Percentiles rank a stretch among this genome's conserved stretches.
Conservation (phyloP, 441 rosid genomes). For the Pelargonium myrrhifolium region DNA sequence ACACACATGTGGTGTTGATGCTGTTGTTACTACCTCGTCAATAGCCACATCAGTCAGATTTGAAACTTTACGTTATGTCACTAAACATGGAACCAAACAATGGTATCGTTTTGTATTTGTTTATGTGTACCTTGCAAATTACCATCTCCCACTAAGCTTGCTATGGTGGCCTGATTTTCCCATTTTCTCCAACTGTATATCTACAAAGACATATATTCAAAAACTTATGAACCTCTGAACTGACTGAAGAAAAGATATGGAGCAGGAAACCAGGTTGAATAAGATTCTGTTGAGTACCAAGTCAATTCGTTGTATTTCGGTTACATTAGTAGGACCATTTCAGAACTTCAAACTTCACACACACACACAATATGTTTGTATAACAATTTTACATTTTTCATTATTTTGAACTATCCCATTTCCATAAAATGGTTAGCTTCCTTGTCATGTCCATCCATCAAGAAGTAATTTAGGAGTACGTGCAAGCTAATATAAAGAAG, state of each 20-base stretch:
- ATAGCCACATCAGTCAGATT: neutral
- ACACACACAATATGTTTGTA: too few relatives aligned
- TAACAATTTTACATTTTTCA: too few relatives aligned
- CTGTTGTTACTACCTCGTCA: neutral
- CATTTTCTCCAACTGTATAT: constrained; percentile 98
- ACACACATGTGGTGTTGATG: neutral
- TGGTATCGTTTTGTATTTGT: neutral
- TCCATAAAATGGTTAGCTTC: too few relatives aligned
- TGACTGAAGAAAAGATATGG: neutral
- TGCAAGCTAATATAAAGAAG: neutral
- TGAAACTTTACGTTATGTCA: neutral
- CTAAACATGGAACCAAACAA: neutral
- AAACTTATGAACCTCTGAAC: constrained; percentile 17
- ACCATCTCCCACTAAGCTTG: constrained; percentile 43
- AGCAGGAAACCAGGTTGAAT: neutral
- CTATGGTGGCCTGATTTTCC: constrained; percentile 49
- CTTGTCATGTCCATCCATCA: too few relatives aligned
- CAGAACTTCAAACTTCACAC: neutral
- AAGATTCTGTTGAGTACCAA: too few relatives aligned
- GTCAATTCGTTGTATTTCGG: too few relatives aligned
- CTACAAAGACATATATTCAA: constrained; percentile 31
- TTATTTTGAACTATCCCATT: too few relatives aligned
- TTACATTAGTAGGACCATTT: neutral
- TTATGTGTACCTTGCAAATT: constrained; percentile 47
- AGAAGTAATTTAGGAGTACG: neutral